Evolutionary conservation across 1,284 basidiomycete species (phyloP).

Genomic region (Boletus semigastroideus): DNA sequence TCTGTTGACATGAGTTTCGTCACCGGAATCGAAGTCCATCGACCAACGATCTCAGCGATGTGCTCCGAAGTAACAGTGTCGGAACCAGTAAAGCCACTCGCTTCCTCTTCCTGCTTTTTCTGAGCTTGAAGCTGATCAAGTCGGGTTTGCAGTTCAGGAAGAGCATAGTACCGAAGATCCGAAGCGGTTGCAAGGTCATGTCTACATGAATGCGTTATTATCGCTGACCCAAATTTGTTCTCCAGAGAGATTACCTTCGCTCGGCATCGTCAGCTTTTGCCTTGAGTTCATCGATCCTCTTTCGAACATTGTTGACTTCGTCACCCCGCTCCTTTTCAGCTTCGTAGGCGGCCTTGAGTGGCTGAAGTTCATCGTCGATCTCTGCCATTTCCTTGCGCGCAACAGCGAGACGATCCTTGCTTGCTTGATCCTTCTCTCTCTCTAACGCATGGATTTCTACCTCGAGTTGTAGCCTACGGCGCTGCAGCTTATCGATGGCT

Average conservation of each 20-base stretch:
- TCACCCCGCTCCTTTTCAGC: slow-evolving; percentile 87
- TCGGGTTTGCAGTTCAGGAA: slow-evolving; percentile 86
- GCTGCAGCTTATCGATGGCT: slow-evolving; percentile 92
- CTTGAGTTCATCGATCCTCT: slow-evolving; percentile 89
- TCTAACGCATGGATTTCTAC: slow-evolving; percentile 96
- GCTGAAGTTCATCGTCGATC: slow-evolving; percentile 88
- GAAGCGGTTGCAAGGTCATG: slow-evolving; percentile 85
- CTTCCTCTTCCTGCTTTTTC: slow-evolving; percentile 69
- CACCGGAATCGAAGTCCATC: slow-evolving; percentile 92
- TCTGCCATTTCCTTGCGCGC: slow-evolving; percentile 83
- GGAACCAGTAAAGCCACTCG: slow-evolving; percentile 49
- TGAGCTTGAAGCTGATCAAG: slow-evolving; percentile 70
- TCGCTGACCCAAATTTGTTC: not conserved
- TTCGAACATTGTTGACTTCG: slow-evolving; percentile 78
- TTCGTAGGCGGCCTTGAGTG: slow-evolving; percentile 88
- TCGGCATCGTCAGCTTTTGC: slow-evolving; percentile 96
- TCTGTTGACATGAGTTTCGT: slow-evolving; percentile 87
- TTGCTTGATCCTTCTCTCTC: slow-evolving; percentile 88
- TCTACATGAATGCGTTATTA: slow-evolving; percentile 34
- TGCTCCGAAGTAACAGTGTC: slow-evolving; percentile 89
- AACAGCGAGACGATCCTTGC: slow-evolving; percentile 81
- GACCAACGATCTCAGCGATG: slow-evolving; percentile 87
- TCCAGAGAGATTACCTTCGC: slow-evolving; percentile 51
- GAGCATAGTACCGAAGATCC: slow-evolving; percentile 90
- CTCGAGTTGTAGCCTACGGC: slow-evolving; percentile 89